These are phyloP conservation scores for Leishmania tropica DNA, from an alignment of 208 protist genomes.

Conservation along the genomic window DNA sequence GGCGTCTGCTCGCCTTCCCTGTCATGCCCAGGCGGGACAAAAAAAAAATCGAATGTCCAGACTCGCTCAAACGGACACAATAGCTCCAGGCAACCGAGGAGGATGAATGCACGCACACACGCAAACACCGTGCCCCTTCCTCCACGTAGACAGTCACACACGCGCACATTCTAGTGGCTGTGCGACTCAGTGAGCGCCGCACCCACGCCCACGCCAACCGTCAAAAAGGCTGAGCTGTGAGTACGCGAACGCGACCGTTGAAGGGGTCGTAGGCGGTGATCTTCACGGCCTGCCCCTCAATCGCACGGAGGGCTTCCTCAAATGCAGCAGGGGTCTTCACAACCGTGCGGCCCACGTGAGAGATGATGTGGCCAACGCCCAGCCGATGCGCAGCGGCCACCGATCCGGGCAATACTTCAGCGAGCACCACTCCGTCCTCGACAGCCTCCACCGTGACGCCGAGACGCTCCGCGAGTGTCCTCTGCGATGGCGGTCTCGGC, in stretches of 20 bases:
- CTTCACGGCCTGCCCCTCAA: conserved; percentile 25
- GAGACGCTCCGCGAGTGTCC: conserved; percentile 28
- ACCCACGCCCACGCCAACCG: not conserved
- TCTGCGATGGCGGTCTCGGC: not conserved
- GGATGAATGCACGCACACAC: not conserved
- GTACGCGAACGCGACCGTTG: conserved; percentile 37
- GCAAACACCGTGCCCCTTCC: not conserved
- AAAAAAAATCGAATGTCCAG: not conserved
- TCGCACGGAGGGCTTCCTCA: conserved; percentile 28
- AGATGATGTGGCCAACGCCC: conserved; percentile 46
- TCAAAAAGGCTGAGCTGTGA: conserved; percentile 29
- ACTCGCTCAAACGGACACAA: not conserved
- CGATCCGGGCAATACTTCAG: conserved; percentile 32
- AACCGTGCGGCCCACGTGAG: conserved; percentile 43
- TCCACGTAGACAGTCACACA: not conserved
- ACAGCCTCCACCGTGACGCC: conserved; percentile 24
- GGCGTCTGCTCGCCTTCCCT: not conserved
- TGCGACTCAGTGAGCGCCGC: not conserved
- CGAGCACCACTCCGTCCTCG: conserved; percentile 51
- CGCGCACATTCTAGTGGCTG: not conserved
- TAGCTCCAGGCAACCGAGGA: not conserved
- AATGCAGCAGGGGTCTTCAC: conserved; percentile 35
- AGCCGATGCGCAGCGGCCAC: conserved; percentile 29
- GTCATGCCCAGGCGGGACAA: not conserved
- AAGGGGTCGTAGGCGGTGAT: conserved; percentile 63